These are phyloP conservation scores for Sporisorium scitamineum DNA, from an alignment of 1,284 basidiomycete species.

Conservation along the genomic window DNA sequence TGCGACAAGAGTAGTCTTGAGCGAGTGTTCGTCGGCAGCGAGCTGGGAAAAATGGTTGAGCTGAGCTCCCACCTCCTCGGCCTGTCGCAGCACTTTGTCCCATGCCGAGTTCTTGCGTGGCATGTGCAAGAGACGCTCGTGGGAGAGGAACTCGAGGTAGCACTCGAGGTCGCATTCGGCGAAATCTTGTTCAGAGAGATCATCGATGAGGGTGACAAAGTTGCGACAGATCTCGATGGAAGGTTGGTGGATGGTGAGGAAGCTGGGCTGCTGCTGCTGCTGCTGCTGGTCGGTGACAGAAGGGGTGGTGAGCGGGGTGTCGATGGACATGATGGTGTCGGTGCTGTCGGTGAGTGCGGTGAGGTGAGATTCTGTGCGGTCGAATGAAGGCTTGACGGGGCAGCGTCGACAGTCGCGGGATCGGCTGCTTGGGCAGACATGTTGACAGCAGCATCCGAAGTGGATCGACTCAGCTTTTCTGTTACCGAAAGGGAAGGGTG, in stretches of 20 bases:
- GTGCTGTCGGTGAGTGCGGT: slow-evolving; percentile 6
- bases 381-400: not conserved
- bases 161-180: slow-evolving; percentile 12
- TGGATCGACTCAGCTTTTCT: slow-evolving; percentile 11
- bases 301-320: slow-evolving; percentile 7
- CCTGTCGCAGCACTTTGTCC: slow-evolving; percentile 12
- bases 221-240: slow-evolving; percentile 29
- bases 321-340: not conserved
- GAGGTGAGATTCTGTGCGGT: slow-evolving; percentile 4
- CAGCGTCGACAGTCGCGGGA: too few relatives aligned
- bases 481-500: not conserved
- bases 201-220: slow-evolving; percentile 32
- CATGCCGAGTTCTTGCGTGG: slow-evolving; percentile 16
- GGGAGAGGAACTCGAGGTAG: slow-evolving; percentile 28
- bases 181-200: slow-evolving; percentile 20
- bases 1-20: slow-evolving; percentile 1
- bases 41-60: slow-evolving; percentile 7
- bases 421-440: slow-evolving; percentile 7
- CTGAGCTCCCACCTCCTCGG: slow-evolving; percentile 8
- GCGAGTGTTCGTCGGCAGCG: slow-evolving; percentile 6
- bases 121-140: slow-evolving; percentile 16
- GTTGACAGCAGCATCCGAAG: slow-evolving; percentile 12
- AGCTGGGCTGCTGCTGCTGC: too few relatives aligned
- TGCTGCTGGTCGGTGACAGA: slow-evolving; percentile 6
- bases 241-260: slow-evolving; percentile 27